Evolutionary conservation across 2,329 filamentous ascomycete genomes (phyloP).

Genomic region (Fusarium kyushuense): DNA sequence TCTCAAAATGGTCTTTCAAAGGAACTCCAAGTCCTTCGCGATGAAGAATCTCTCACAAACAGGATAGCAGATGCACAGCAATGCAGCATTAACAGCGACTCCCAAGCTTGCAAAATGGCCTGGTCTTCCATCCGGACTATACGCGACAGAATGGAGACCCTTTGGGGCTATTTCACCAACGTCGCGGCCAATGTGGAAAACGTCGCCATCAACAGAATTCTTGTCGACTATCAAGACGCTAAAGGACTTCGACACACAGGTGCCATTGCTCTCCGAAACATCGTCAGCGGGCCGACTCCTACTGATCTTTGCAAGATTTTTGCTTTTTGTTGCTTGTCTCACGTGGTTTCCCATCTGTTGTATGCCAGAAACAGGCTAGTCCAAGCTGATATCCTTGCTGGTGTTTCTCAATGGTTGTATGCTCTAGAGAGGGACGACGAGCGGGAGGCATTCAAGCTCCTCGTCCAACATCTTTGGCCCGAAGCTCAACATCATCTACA

Average conservation of each 20-base stretch:
- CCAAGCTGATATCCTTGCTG: constrained; percentile 19
- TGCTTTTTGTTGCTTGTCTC: constrained; percentile 39
- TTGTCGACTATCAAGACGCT: constrained; percentile 7
- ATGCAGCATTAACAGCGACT: no score
- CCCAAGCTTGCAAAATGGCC: no score
- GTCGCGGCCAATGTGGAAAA: neutral
- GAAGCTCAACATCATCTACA: constrained; percentile 27
- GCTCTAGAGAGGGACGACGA: constrained; percentile 18
- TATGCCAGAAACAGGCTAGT: neutral
- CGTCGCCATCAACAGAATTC: constrained; percentile 11
- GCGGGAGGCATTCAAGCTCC: constrained; percentile 12
- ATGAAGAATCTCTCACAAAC: no score
- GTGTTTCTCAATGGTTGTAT: constrained; percentile 30
- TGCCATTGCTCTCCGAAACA: constrained; percentile 36
- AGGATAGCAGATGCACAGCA: no score
- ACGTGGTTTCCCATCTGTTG: constrained; percentile 31
- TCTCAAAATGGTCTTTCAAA: no score
- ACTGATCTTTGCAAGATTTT: constrained; percentile 26
- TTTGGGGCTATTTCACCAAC: constrained; percentile 18
- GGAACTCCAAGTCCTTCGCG: no score
- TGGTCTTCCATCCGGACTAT: constrained; percentile 17
- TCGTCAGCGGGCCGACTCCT: constrained; percentile 2
- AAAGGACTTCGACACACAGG: constrained; percentile 31
- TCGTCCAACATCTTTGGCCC: constrained; percentile 34
- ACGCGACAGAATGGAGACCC: constrained; percentile 2